A percentile compares a stretch with the other conserved stretches of the same genome.
Conservation (phyloP, 768 basidiomycete genomes). For the Leucocoprinus sp. region DNA sequence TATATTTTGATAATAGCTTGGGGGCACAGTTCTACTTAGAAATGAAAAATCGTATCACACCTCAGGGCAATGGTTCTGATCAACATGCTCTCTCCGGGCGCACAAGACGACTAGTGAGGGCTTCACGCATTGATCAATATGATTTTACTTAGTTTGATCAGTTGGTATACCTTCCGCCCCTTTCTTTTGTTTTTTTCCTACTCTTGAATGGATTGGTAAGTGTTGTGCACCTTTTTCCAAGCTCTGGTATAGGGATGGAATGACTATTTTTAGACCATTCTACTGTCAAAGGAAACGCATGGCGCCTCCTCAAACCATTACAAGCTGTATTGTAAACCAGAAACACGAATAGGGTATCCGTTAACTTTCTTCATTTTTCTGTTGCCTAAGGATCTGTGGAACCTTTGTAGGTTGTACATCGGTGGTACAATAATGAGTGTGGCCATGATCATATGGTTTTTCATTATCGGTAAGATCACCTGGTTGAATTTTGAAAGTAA, state of each 20-base stretch:
- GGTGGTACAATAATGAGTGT: slow-evolving; percentile 7
- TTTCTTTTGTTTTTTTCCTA: slow-evolving; percentile 2
- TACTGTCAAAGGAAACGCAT: not conserved
- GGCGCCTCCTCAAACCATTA: not conserved
- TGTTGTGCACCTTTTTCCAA: not conserved
- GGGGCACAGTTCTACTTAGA: slow-evolving; percentile 2
- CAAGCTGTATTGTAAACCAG: slow-evolving; percentile 5
- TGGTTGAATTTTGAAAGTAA: not conserved
- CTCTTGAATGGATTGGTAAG: slow-evolving; percentile 6
- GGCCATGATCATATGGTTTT: slow-evolving; percentile 3
- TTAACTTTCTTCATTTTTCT: not conserved
- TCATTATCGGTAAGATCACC: slow-evolving; percentile 4
- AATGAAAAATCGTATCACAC: not conserved
- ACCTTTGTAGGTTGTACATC: not conserved
- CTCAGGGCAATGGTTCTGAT: not conserved
- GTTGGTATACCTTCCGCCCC: slow-evolving; percentile 1
- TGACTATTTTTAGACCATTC: not conserved
- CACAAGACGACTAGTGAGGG: not conserved
- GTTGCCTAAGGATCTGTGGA: not conserved
- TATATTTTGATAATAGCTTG: not conserved
- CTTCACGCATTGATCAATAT: not conserved
- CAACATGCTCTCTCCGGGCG: not conserved
- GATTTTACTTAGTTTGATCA: not conserved
- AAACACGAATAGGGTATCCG: slow-evolving; percentile 5
- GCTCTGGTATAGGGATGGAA: not conserved